A percentile compares a stretch with the other conserved stretches of the same genome.
Conservation (phyloP, 768 basidiomycete species). For the Tylopilus felleus region DNA sequence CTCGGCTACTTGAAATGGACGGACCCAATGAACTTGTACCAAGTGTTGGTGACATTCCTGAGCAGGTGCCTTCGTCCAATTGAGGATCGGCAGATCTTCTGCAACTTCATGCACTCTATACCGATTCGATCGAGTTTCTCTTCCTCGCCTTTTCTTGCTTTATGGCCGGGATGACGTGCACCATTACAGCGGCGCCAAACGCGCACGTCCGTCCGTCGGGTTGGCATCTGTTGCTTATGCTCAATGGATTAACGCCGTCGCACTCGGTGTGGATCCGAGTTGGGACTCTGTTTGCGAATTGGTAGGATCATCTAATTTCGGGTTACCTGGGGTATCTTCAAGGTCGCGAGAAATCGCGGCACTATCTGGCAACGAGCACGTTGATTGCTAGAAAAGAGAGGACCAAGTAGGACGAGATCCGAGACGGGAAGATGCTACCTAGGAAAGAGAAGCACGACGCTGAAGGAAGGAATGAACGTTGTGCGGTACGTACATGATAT, state of each 20-base stretch:
- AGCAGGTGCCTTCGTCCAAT: slow-evolving; percentile 46
- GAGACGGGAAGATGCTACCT: too few species aligned
- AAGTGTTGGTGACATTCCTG: slow-evolving; percentile 70
- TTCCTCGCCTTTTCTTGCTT: slow-evolving; percentile 71
- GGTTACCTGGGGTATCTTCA: slow-evolving; percentile 58
- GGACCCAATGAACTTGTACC: slow-evolving; percentile 79
- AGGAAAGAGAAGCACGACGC: too few species aligned
- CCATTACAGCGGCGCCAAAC: slow-evolving; percentile 75
- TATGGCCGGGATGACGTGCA: slow-evolving; percentile 70
- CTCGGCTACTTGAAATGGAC: slow-evolving; percentile 69
- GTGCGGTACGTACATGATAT: too few species aligned
- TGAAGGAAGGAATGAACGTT: too few species aligned
- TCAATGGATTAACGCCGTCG: slow-evolving; percentile 78
- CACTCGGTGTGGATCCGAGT: slow-evolving; percentile 73
- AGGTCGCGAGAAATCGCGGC: too few species aligned
- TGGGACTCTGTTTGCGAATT: slow-evolving; percentile 82
- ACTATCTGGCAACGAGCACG: too few species aligned
- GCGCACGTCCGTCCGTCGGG: slow-evolving; percentile 65
- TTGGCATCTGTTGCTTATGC: slow-evolving; percentile 72
- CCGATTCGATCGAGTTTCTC: too few species aligned
- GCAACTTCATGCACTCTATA: too few species aligned
- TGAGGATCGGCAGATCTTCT: background rate
- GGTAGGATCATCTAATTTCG: slow-evolving; percentile 60
- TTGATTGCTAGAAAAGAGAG: too few species aligned
- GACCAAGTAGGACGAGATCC: too few species aligned